A percentile compares a stretch with the other conserved stretches of the same genome.
Evolutionary conservation across 208 protist species (phyloP).

Genomic region (Trypanosomatidae sp.): DNA sequence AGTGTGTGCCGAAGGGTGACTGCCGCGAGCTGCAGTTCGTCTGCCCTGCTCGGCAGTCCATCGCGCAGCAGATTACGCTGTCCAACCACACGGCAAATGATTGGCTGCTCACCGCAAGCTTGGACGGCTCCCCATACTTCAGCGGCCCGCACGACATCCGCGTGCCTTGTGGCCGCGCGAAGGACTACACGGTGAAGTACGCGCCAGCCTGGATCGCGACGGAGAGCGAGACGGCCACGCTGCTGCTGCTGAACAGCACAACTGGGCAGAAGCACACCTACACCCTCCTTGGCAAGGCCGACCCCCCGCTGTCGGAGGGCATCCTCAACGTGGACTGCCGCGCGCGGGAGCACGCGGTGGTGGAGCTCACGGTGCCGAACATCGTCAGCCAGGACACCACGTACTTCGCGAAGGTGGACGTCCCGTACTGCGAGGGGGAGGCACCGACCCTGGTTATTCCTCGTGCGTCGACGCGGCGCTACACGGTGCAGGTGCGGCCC

Average conservation of each 20-base stretch:
- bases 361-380: slow-evolving; percentile 78
- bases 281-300: slow-evolving; percentile 76
- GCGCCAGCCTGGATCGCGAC: slow-evolving; percentile 79
- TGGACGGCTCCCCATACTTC: slow-evolving; percentile 79
- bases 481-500: slow-evolving; percentile 72
- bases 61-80: slow-evolving; percentile 92
- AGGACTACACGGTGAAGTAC: slow-evolving; percentile 90
- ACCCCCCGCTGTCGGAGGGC: slow-evolving; percentile 90
- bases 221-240: slow-evolving; percentile 48
- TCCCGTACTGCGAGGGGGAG: slow-evolving; percentile 80
- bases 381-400: slow-evolving; percentile 57
- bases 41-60: slow-evolving; percentile 83
- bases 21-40: slow-evolving; percentile 79
- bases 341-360: slow-evolving; percentile 54
- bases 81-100: slow-evolving; percentile 72
- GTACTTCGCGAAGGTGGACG: slow-evolving; percentile 85
- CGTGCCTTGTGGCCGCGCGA: slow-evolving; percentile 62
- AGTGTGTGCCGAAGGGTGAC: slow-evolving; percentile 74
- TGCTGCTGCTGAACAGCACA: slow-evolving; percentile 83
- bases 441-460: slow-evolving; percentile 51
- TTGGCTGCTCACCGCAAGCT: slow-evolving; percentile 82
- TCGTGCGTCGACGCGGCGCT: slow-evolving; percentile 49
- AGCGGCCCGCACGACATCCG: slow-evolving; percentile 77
- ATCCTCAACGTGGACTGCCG: slow-evolving; percentile 75
- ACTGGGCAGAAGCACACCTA: slow-evolving; percentile 90